Conservation (phyloP, 2,329 filamentous ascomycete genomes). For the Penicillium sp. region DNA sequence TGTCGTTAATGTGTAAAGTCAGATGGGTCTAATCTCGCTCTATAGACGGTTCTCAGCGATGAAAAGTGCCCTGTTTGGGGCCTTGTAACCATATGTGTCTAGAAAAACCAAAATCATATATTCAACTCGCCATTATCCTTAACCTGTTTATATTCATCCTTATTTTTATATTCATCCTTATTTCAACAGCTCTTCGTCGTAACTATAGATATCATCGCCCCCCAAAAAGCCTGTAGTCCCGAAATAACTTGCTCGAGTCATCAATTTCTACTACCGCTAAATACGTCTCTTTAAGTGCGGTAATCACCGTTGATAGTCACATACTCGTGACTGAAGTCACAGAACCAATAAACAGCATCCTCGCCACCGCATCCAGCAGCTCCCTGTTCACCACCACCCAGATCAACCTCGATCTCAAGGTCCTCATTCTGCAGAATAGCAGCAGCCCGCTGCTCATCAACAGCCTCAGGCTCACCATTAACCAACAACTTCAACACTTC, state of each 20-base stretch:
- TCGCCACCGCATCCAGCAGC: conserved; percentile 43
- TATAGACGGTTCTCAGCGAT: conserved; percentile 23
- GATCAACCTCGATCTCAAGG: conserved; percentile 59
- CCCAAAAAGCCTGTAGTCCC: not conserved
- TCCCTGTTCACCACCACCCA: conserved; percentile 52
- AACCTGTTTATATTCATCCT: not conserved
- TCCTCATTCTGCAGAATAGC: conserved; percentile 62
- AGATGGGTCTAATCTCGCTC: conserved; percentile 3
- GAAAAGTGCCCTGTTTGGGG: conserved; percentile 26
- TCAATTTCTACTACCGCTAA: not conserved
- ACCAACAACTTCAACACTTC: conserved; percentile 58
- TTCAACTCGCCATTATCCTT: conserved; percentile 15
- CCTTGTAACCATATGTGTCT: conserved; percentile 38
- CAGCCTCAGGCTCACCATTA: conserved; percentile 59
- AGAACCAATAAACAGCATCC: conserved; percentile 63
- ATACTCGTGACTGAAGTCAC: conserved; percentile 68
- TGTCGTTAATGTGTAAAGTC: conserved; percentile 5
- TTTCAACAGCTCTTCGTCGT: not conserved
- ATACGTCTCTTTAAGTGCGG: conserved; percentile 48
- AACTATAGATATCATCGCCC: not conserved
- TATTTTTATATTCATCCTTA: not conserved
- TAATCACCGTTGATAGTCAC: conserved; percentile 69
- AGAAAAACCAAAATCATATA: conserved; percentile 28
- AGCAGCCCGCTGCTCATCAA: conserved; percentile 60
- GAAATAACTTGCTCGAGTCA: not conserved